Evolutionary conservation across 352 stramenopile species (phyloP).

Genomic region (Globisporangium barbulae): DNA sequence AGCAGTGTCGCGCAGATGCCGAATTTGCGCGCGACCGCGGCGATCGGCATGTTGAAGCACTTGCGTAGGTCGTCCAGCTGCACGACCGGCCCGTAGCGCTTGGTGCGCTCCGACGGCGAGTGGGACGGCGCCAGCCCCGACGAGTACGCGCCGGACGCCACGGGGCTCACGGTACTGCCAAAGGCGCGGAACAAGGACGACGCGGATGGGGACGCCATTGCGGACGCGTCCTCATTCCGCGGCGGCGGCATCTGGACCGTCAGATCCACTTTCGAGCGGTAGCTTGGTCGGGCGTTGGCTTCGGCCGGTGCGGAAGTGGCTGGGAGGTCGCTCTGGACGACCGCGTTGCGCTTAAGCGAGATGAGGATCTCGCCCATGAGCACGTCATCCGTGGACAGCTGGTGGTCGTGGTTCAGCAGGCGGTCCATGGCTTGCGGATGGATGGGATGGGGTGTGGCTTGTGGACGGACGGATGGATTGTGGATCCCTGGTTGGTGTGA

Average conservation of each 20-base stretch:
- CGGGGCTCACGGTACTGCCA: conserved; percentile 40
- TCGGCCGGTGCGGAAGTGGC: conserved; percentile 1
- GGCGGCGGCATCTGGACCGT: conserved; percentile 34
- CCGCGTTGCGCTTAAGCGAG: conserved; percentile 54
- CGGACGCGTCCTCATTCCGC: conserved; percentile 13
- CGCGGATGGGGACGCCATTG: conserved; percentile 27
- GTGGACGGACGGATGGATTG: conserved; percentile 1
- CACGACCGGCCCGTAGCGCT: conserved; percentile 66
- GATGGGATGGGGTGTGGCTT: neutral
- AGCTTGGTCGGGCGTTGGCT: conserved; percentile 16
- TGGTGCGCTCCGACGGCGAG: conserved; percentile 35
- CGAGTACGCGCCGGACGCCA: conserved; percentile 34
- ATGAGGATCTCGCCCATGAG: conserved; percentile 81
- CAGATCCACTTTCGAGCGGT: conserved; percentile 47
- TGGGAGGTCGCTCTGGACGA: conserved; percentile 17
- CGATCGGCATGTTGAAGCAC: conserved; percentile 87
- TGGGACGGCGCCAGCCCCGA: conserved; percentile 17
- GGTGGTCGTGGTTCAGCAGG: neutral
- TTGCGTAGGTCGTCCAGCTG: conserved; percentile 69
- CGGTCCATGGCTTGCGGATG: conserved; percentile 2
- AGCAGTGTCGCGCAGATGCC: conserved; percentile 83
- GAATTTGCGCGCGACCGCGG: conserved; percentile 73
- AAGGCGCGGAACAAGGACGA: neutral
- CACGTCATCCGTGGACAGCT: conserved; percentile 58
- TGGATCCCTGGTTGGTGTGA: neutral